Conservation (phyloP, 2,329 filamentous ascomycete genomes). For the Chaetomium sp. region DNA sequence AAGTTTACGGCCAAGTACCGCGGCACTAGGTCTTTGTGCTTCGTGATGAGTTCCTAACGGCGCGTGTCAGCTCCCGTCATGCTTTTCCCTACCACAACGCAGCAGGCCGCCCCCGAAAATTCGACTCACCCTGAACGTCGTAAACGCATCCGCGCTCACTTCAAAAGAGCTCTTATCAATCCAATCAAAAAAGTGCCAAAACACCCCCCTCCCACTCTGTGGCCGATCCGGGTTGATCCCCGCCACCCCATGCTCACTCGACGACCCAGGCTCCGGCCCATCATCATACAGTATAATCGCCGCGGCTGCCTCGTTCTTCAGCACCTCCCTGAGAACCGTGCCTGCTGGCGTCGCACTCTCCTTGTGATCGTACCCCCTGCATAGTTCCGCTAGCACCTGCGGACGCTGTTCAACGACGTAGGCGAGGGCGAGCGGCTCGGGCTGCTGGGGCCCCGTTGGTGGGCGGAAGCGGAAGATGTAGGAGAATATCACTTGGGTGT, state of each 20-base stretch:
- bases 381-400: constrained; percentile 81
- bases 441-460: constrained; percentile 56
- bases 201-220: constrained; percentile 76
- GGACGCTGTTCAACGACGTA: constrained; percentile 83
- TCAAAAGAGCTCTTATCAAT: constrained; percentile 96
- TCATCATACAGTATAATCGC: constrained; percentile 92
- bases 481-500: constrained; percentile 91
- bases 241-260: constrained; percentile 66
- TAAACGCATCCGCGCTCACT: constrained; percentile 94
- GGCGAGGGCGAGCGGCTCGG: constrained; percentile 76
- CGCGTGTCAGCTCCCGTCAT: not conserved
- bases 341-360: constrained; percentile 90
- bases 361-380: constrained; percentile 80
- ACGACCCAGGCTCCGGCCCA: constrained; percentile 57
- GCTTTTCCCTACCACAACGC: not conserved
- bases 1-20: constrained; percentile 87
- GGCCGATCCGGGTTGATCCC: constrained; percentile 69
- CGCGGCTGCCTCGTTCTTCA: constrained; percentile 84
- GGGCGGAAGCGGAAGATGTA: constrained; percentile 89
- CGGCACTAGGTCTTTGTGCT: constrained; percentile 85
- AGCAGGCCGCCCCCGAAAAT: not conserved
- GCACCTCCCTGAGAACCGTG: constrained; percentile 77
- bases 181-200: constrained; percentile 97
- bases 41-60: constrained; percentile 80
- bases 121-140: constrained; percentile 75